Base-by-base conservation (phyloP, 306 rosid genomes). In the Rubus idaeus region DNA sequence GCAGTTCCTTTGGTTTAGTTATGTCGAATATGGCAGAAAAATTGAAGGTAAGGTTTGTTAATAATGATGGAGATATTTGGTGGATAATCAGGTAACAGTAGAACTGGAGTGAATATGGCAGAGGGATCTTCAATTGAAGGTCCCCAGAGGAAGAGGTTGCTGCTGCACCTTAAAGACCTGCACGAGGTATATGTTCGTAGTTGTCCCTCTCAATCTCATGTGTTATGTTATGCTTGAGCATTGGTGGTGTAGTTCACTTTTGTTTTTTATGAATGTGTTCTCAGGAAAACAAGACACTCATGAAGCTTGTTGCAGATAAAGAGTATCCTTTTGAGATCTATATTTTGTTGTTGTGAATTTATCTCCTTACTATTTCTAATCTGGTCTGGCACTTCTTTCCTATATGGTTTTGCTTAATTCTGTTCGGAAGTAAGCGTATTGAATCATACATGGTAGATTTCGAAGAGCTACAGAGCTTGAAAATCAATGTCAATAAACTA, bases 221-320 rank as follows among this genome's bases (percentile, higher is more conserved):
- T 4, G 30, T 53, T 21, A 20, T 57, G 37, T 20, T 6, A 3
- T 8, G 35, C 63, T 57, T 57, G 63, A 56, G 35, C 63, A 57
- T 57, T 20, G 63, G 12, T 21, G 37, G 6, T 57, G 37, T 57
- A 20, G 14, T 57, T 20, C 37, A 21, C 63, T 57, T 30, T 57
- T 20, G 63, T 3, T 57, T 57, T 26, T 26, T 20, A 14, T 57
- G 63, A n/a, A n/a, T 57, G 14, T 21, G 7, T 10, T 57, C 37
- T 21, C 35, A 57, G 63, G 63, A 57, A 57, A 57, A 57, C 63
- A 57, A 57, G 63, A 57, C 63, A 57, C 63, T 57, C 14, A 21
- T 21, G 63, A 57, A 57, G 63, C 63, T 57, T 21, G 63, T 57
- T 21, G 63, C 37, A 9, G 63, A 57, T 37, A 57, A 57, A 21